Percentiles rank a stretch among this genome's conserved stretches.
Conservation (phyloP, 495 filamentous ascomycete genomes). For the Aspergillus asperescens region DNA sequence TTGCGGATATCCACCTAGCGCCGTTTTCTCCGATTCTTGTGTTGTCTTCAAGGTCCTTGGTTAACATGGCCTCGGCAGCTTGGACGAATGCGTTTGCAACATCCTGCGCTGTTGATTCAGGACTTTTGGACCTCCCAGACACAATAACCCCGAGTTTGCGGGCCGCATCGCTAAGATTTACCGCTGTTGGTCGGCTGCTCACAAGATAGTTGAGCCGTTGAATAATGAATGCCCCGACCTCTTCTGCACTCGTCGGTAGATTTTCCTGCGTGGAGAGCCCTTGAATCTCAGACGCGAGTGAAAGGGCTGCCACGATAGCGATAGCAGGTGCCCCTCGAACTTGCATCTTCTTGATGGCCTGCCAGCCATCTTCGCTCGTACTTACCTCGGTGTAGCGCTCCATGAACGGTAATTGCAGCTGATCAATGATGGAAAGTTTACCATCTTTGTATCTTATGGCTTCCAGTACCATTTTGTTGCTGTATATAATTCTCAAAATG, state of each 20-base stretch:
- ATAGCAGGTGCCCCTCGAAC: slow-evolving; percentile 94
- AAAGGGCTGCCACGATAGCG: slow-evolving; percentile 89
- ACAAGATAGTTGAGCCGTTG: slow-evolving; percentile 76
- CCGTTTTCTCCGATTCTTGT: slow-evolving; percentile 75
- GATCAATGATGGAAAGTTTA: slow-evolving; percentile 79
- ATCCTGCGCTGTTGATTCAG: slow-evolving; percentile 34
- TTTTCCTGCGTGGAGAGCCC: slow-evolving; percentile 19
- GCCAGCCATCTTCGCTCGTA: slow-evolving; percentile 77
- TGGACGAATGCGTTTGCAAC: slow-evolving; percentile 63
- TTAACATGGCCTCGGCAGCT: slow-evolving; percentile 79
- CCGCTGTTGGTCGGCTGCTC: slow-evolving; percentile 84
- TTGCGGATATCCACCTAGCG: slow-evolving; percentile 69
- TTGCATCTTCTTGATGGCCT: slow-evolving; percentile 90
- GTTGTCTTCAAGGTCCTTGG: slow-evolving; percentile 83
- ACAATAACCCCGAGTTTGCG: slow-evolving; percentile 63
- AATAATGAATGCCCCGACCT: slow-evolving; percentile 61
- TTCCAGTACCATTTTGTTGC: slow-evolving; percentile 60
- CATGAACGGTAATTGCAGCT: slow-evolving; percentile 82
- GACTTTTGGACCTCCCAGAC: slow-evolving; percentile 26
- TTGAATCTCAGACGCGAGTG: slow-evolving; percentile 60
- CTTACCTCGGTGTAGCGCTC: slow-evolving; percentile 70
- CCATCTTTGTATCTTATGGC: slow-evolving; percentile 82
- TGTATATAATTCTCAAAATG: slow-evolving; percentile 47
- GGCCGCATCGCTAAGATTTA: slow-evolving; percentile 89
- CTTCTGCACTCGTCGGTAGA: slow-evolving; percentile 42